Base-by-base conservation (phyloP, 1,284 basidiomycete genomes). In the Puccinia hordei region DNA sequence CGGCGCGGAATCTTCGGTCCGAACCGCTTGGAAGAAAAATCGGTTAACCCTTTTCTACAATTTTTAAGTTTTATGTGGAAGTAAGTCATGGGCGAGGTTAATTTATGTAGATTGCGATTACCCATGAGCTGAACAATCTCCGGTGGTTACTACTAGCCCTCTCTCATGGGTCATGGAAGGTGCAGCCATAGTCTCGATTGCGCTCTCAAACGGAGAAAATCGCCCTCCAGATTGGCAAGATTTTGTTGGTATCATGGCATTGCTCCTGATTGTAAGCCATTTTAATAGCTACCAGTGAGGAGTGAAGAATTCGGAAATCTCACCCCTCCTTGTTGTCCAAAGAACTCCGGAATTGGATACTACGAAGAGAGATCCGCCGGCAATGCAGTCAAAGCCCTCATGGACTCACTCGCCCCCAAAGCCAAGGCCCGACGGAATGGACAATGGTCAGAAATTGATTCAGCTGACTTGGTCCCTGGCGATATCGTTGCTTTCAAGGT, bases 131-230 rank as follows among this genome's bases (percentile, higher is more conserved):
- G 55, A 27, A 57, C n/a, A n/a, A n/a, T n/a, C n/a, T n/a, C 6
- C 49, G 24, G 41, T 6, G 12, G 9, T 27, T 22, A 38, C 1
- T 3, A 1, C 1, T 27, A 80, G 68, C 49, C 95, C 95, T 73
- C 89, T 98, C 30, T 97, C 94, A 51, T 98, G 95, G 95, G 96
- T 98, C 88, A 99, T 98, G 95, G 95, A 99, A 87, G 94, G 92
- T 84, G 95, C 95, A 76, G 95, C 95, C 71, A 89, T 98, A 72
- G 95, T 98, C 86, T 94, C 96, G 81, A 98, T 98, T 86, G 95
- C 90, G 65, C 90, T 98, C 57, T 97, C 95, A 82, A 98, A 98
- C 87, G 95, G 96, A 87, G 91, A 90, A 83, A 88, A 89, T 82
- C 88, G 89, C 82, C 90, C 95, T 71, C 95, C 95, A 57, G 94